Evolutionary conservation across 805 yeast species (phyloP).

Genomic region (Zygoascus tannicola): DNA sequence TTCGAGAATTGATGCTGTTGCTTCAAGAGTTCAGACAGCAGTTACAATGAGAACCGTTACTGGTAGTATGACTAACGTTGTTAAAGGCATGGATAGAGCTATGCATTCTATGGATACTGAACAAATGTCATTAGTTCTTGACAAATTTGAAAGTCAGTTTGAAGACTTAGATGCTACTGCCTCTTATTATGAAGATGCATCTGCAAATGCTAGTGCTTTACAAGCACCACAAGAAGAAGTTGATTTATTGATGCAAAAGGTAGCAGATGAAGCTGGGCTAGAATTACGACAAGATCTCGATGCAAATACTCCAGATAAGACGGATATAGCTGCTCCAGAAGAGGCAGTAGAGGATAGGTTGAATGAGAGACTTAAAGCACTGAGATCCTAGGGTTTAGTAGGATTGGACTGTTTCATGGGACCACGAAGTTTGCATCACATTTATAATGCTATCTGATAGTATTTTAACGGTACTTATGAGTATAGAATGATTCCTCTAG

Average conservation of each 20-base stretch:
- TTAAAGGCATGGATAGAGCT: slow-evolving; percentile 93
- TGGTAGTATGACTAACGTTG: slow-evolving; percentile 87
- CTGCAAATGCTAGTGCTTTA: slow-evolving; percentile 78
- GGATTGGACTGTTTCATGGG: too few relatives aligned
- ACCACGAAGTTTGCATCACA: too few relatives aligned
- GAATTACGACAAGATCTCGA: slow-evolving; percentile 79
- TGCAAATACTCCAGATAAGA: slow-evolving; percentile 41
- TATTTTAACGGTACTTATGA: too few relatives aligned
- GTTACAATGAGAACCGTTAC: slow-evolving; percentile 95
- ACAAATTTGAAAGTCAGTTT: slow-evolving; percentile 90
- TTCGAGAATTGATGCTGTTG: slow-evolving; percentile 90
- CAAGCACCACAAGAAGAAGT: slow-evolving; percentile 94
- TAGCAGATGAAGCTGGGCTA: slow-evolving; percentile 95
- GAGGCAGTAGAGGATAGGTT: slow-evolving; percentile 76
- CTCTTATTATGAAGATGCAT: slow-evolving; percentile 84
- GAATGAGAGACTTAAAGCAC: slow-evolving; percentile 81
- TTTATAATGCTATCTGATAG: too few relatives aligned
- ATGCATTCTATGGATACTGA: slow-evolving; percentile 93
- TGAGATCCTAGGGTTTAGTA: slow-evolving; percentile 38
- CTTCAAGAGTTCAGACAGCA: slow-evolving; percentile 93
- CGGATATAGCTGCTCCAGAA: slow-evolving; percentile 36
- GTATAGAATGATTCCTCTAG: too few relatives aligned
- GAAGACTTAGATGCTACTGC: slow-evolving; percentile 93
- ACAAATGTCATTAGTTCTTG: slow-evolving; percentile 89
- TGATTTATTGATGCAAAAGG: slow-evolving; percentile 78